These are phyloP conservation scores for Eutrema japonicum DNA, from an alignment of 345 rosid genomes.

Conservation along the genomic window DNA sequence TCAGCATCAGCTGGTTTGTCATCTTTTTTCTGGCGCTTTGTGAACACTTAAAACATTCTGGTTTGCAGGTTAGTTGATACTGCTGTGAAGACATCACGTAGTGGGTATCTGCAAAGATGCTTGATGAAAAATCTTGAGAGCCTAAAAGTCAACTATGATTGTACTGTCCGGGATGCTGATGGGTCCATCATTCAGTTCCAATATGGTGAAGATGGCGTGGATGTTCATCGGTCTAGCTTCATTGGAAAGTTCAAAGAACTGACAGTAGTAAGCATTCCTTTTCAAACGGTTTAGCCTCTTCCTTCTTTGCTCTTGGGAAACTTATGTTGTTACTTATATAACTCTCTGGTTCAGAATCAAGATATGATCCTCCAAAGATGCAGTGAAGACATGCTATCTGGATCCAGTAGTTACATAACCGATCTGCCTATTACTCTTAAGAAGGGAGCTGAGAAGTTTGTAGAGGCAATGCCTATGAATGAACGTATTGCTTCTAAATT, in stretches of 20 bases:
- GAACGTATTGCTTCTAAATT: conserved; percentile 47
- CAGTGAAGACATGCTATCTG: conserved; percentile 46
- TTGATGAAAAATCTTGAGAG: conserved; percentile 94
- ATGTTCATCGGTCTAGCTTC: conserved; percentile 88
- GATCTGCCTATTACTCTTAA: conserved; percentile 68
- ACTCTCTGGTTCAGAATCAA: conserved; percentile 63
- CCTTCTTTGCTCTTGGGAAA: conserved; percentile 23
- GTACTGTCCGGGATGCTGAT: conserved; percentile 95
- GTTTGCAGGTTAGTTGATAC: conserved; percentile 88
- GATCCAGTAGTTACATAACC: conserved; percentile 56
- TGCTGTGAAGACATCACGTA: conserved; percentile 98
- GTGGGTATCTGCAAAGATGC: conserved; percentile 99
- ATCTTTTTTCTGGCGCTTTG: conserved; percentile 17
- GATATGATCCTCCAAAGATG: conserved; percentile 59
- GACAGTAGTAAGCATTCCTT: conserved; percentile 58
- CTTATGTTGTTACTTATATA: conserved; percentile 19
- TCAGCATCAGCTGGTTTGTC: conserved; percentile 8
- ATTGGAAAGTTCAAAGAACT: conserved; percentile 73
- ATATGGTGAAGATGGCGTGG: conserved; percentile 98
- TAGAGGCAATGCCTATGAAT: conserved; percentile 50
- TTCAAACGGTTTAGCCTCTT: conserved; percentile 27
- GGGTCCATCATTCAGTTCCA: conserved; percentile 90
- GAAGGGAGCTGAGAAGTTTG: conserved; percentile 63
- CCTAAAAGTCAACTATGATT: conserved; percentile 85
- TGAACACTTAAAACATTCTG: conserved; percentile 29